Base-by-base conservation (phyloP, 164 flowering plant species). In the Platanus orientalis region DNA sequence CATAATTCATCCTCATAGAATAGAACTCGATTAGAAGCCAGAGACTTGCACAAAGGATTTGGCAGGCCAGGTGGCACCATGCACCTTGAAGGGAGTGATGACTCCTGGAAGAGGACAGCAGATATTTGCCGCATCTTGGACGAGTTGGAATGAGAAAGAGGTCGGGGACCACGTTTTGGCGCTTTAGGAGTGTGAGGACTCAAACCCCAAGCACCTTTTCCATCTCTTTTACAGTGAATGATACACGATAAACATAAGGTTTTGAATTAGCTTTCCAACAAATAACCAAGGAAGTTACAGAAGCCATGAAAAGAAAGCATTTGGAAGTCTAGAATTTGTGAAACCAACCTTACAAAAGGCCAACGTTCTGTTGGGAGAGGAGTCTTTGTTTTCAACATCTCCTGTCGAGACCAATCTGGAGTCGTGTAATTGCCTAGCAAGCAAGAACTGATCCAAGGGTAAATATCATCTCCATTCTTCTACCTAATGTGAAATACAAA, bases 1-100 rank as follows among this genome's bases (percentile, higher is more conserved):
- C 98, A 92, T 32, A 94, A 66, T 68, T 91, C 97, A 51, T 90
- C 96, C 67, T 94, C 97, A 68, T 83, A 89, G 75, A 94, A 89
- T 7, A 91, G 75, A 64, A 78, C 96, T 62, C 95, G 74, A 70
- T 81, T 87, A n/a, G 96, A 88, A 29, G 88, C 88, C 79, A 85
- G 50, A 6, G 91, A 76, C 72, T 83, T 88, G 84, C 84, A 84
- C 3, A 73, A 34, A 19, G 91, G 85, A 71, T 73, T 85, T 19
- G 83, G 69, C 29, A 88, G 55, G 61, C 81, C 78, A 32, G 91
- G 86, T 14, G 91, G 87, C 32, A 80, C 80, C 66, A 77, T 77
- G 66, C 80, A 81, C 60, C 83, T 78, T 16, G 83, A 63, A 45
- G 87, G 78, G 17, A 85, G 82, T 57, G 83, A 64, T 7, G 91